Evolutionary conservation across 1,284 basidiomycete species (phyloP), one percentile per base, ranked within the genome.

Genomic region (Ceratobasidium sp.): DNA sequence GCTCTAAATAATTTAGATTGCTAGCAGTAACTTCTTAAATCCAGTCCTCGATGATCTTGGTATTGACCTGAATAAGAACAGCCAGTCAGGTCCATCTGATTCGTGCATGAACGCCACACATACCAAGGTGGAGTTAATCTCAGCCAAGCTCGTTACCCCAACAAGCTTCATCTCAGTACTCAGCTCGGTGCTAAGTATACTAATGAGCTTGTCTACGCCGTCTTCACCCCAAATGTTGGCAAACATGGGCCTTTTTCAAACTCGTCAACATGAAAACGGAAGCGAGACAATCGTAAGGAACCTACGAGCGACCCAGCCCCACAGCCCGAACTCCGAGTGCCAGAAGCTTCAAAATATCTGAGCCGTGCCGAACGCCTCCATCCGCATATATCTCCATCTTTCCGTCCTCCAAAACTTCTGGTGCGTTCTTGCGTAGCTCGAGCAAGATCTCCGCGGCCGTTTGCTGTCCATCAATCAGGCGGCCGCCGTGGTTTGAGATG

Each of bases 401-500:
- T 15, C 71, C 71, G 20, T 45, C 22, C n/a, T 40, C 38, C 8
- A 77, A 75, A 8, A 77, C 75, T 64, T 77, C 74, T 10, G 76
- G 76, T 20, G 74, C 76, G 56, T 77, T 71, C 56, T 74, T 74
- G 42, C 73, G 70, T 65, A 78, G 77, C 53, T 78, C 78, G 42
- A 77, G 69, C 13, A 79, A 73, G 27, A 78, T 73, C 62, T 79
- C 77, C 31, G 77, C 73, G 1, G 78, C 60, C 13, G 78, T 76
- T 25, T 77, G 76, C 20, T 76, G 76, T 45, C 77, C 77, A 68
- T 81, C 79, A 49, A 80, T 73, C 25, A 77, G 75, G 40, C 79
- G 75, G 12, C 79, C 79, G 40, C 79, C 79, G 58, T 79, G 78
- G 70, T 80, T 80, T 5, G 76, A 78, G 3, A 81, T 73, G 43